Base-by-base conservation (phyloP, 179 eudicot species). In the Spergularia azorica region DNA sequence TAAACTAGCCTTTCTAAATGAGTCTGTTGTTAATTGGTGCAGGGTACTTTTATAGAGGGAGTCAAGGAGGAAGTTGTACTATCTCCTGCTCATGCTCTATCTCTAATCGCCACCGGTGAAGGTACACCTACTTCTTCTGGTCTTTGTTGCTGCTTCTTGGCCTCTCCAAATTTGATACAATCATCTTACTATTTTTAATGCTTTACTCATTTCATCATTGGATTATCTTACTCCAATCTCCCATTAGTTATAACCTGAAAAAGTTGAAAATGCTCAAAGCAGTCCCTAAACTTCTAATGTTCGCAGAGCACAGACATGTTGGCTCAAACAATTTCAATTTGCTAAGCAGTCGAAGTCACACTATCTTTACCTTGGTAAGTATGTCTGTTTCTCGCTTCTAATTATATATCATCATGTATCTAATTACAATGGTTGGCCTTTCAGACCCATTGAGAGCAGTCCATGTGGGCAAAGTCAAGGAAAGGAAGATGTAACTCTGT, bases 1-100 rank as follows among this genome's bases (percentile, higher is more conserved):
- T 36, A 36, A 36, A 36, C 38, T 36, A 36, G 38, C 38, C 38
- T 36, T 36, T 36, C 38, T 1, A 36, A 36, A 36, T 36, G 38
- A 36, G 38, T 36, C 38, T 36, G 38, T 36, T 36, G 38, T 36
- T 36, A 1, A 36, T 36, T 36, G 38, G 38, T 72, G 64, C 86
- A 91, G 97, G 97, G 97, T 54, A 90, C 93, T 63, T 91, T 88
- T 77, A 91, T 93, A 15, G 97, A 93, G 80, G 96, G 97, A 52
- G 91, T 91, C 67, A 93, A 93, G 76, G 97, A 93, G 79, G 96
- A 93, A 86, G 96, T 91, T 74, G 96, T 93, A 60, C 71, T 93
- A 63, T 91, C 97, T 50, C 96, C 96, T 78, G 97, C 89, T 75
- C 97, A 93, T 77, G 97, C 96, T 46, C 86, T 93, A 77, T 93